Percentiles rank a stretch among this genome's conserved stretches.
These are phyloP conservation scores for Peronospora farinosa DNA, from an alignment of 352 stramenopile genomes.

Conservation along the genomic window DNA sequence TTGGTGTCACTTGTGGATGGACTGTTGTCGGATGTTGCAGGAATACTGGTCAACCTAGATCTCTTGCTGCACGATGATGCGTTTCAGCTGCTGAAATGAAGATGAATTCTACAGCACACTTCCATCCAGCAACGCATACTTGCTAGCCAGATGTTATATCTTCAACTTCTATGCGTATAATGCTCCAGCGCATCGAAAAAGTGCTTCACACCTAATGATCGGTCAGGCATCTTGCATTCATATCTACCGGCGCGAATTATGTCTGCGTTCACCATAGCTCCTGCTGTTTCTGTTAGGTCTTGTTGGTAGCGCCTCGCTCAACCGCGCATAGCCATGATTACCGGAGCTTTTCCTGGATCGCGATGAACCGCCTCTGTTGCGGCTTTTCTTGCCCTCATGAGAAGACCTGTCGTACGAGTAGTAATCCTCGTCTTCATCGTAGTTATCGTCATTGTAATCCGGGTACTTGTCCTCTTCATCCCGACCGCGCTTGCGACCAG, in stretches of 20 bases:
- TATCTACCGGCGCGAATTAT: slow-evolving; percentile 22
- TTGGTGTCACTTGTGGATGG: slow-evolving; percentile 18
- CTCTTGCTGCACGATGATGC: slow-evolving; percentile 42
- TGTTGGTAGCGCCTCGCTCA: slow-evolving; percentile 36
- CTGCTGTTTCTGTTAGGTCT: slow-evolving; percentile 23
- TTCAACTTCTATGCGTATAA: slow-evolving; percentile 7
- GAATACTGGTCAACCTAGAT: slow-evolving; percentile 19
- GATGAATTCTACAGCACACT: slow-evolving; percentile 25
- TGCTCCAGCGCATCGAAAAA: slow-evolving; percentile 7
- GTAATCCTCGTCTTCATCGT: slow-evolving; percentile 39
- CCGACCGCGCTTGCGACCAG: slow-evolving; percentile 41
- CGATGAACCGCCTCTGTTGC: slow-evolving; percentile 15
- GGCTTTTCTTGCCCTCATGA: slow-evolving; percentile 21
- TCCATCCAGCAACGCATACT: slow-evolving; percentile 5
- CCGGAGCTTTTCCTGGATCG: slow-evolving; percentile 19
- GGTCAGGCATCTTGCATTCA: not conserved
- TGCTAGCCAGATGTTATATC: not conserved
- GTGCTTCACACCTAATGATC: not conserved
- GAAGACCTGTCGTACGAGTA: slow-evolving; percentile 26
- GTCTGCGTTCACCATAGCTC: slow-evolving; percentile 25
- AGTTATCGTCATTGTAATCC: slow-evolving; percentile 32
- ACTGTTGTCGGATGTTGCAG: not conserved
- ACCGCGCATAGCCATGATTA: slow-evolving; percentile 22
- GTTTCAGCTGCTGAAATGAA: slow-evolving; percentile 35
- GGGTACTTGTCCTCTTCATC: slow-evolving; percentile 42